Conservation (phyloP, 169 alveolate genomes). For the Plasmodium falciparum region DNA sequence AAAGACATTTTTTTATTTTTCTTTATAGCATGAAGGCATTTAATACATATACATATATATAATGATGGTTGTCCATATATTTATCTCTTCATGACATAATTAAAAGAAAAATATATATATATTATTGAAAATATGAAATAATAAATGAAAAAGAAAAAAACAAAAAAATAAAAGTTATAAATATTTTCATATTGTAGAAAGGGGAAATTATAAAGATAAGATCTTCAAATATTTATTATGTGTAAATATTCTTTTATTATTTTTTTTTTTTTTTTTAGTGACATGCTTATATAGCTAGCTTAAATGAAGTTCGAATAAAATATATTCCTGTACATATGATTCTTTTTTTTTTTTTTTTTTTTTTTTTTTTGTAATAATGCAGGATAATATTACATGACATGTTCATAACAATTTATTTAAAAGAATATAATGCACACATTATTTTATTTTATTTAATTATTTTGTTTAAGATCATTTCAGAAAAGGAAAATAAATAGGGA, state of each 20-base stretch:
- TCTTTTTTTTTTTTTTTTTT: background rate
- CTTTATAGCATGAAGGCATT: too few relatives aligned
- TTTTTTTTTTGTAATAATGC: background rate
- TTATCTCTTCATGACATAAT: too few relatives aligned
- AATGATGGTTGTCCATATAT: too few relatives aligned
- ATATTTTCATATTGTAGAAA: too few relatives aligned
- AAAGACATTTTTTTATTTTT: too few relatives aligned
- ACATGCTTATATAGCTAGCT: slow-evolving; percentile 15
- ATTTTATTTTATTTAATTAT: background rate
- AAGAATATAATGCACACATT: slow-evolving; percentile 34
- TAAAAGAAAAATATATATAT: too few relatives aligned
- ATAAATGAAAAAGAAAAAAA: too few relatives aligned
- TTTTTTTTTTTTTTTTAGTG: slow-evolving; percentile 18
- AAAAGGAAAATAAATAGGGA: slow-evolving; percentile 10
- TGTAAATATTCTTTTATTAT: background rate
- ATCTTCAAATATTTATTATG: background rate
- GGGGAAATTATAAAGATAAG: too few relatives aligned
- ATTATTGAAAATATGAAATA: too few relatives aligned
- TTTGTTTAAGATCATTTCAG: background rate
- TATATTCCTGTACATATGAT: slow-evolving; percentile 1
- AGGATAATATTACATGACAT: slow-evolving; percentile 7
- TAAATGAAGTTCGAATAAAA: slow-evolving; percentile 21
- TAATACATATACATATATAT: too few relatives aligned
- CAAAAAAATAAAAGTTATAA: too few relatives aligned
- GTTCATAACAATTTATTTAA: slow-evolving; percentile 52